Evolutionary conservation across 2,329 filamentous ascomycete species (phyloP), one percentile per base, ranked within the genome.

Genomic region (Cercospora nicotianae): DNA sequence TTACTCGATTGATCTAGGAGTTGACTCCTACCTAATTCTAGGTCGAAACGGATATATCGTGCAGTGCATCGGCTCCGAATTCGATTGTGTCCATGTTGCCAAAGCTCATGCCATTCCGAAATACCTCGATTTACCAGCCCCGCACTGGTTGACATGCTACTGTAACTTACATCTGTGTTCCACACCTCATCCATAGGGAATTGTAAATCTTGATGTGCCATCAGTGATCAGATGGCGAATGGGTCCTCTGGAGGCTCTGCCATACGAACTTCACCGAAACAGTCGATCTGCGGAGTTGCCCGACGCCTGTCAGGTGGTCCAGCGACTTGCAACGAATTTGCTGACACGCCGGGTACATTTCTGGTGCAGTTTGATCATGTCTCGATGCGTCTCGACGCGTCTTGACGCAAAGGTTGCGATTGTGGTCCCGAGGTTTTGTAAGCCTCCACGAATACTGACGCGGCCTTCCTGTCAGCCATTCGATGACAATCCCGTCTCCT

Each of bases 1-100:
- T 65, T 79, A 28, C 69, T 79, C 45, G 20, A 31, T 5, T 42
- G 28, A 33, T 16, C 18, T 20, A 26, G 33, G 12, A 36, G 20
- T 26, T 16, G 76, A 70, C 75, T 23, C 16, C 28, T 20, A 13
- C 5, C 13, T 39, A 13, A 16, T 16, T 6, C 13, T 16, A 39
- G 33, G 2, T 16, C 4, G 13, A 16, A 13, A 16, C 13, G 13
- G 33, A 39, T 39, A 16, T 39, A 39, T 13, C 33, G 13, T 39
- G 13, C 33, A 16, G 13, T 39, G 33, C 33, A 16, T 39, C 33
- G 33, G 13, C 12, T 7, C 33, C 12, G 2, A 7, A 39, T 16
- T 16, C 33, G 33, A 5, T 39, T 39, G 33, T 5, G 33, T 6
- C 12, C 31, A 12, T 33, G 12, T 39, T 16, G 5, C 5, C 33